These are phyloP conservation scores for Xylariaceae sp. DNA, from an alignment of 2,329 filamentous ascomycete species.

Conservation along the genomic window DNA sequence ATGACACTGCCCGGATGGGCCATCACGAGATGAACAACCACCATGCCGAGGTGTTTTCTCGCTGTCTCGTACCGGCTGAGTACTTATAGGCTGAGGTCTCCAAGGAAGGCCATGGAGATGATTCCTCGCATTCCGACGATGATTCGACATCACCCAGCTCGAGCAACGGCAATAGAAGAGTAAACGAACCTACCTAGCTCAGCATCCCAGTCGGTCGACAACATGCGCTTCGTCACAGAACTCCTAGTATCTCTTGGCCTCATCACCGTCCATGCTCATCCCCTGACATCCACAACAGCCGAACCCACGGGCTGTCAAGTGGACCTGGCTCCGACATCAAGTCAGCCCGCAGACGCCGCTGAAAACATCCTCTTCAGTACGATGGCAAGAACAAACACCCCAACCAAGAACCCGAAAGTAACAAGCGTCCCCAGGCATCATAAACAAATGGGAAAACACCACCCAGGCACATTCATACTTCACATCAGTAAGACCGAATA, in stretches of 20 bases:
- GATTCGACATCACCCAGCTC: too few species aligned
- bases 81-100: too few species aligned
- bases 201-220: not conserved
- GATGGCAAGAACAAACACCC: too few species aligned
- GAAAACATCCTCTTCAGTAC: slow-evolving; percentile 13
- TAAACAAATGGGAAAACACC: slow-evolving; percentile 11
- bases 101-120: too few species aligned
- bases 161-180: not conserved
- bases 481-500: slow-evolving; percentile 13
- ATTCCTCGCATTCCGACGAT: too few species aligned
- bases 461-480: slow-evolving; percentile 2
- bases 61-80: too few species aligned
- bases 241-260: slow-evolving; percentile 9
- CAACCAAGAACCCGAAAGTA: not conserved
- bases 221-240: slow-evolving; percentile 12
- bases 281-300: not conserved
- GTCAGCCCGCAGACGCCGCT: slow-evolving; percentile 10
- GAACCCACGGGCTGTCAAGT: slow-evolving; percentile 9
- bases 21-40: too few species aligned
- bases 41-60: too few species aligned
- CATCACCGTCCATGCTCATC: slow-evolving; percentile 8
- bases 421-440: slow-evolving; percentile 1
- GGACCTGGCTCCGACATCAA: slow-evolving; percentile 4
- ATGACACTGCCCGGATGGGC: too few species aligned
- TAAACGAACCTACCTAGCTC: not conserved